Evolutionary conservation across 108 stramenopile genomes (phyloP).

Genomic region (Stephanodiscus minutulus): DNA sequence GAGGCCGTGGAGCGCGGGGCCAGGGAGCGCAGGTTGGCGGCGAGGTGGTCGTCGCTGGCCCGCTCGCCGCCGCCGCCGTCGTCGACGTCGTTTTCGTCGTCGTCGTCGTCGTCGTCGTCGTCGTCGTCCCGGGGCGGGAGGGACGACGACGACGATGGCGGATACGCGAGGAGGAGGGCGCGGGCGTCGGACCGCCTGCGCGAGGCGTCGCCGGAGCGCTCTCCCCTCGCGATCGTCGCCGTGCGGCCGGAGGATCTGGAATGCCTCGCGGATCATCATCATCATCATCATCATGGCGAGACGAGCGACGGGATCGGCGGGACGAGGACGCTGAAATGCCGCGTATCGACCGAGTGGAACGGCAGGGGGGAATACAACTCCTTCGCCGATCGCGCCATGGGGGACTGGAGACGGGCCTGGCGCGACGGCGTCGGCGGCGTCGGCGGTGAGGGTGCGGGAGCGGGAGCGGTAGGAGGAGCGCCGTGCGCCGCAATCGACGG

Average conservation of each 20-base stretch:
- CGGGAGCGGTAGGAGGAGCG: neutral
- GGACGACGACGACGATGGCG: neutral
- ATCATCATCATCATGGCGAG: conserved; percentile 17
- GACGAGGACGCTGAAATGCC: conserved; percentile 52
- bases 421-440: neutral
- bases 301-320: conserved; percentile 41
- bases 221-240: conserved; percentile 52
- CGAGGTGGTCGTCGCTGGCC: neutral
- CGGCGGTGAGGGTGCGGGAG: neutral
- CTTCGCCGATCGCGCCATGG: conserved; percentile 46
- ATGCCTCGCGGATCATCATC: conserved; percentile 29
- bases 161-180: conserved; percentile 7
- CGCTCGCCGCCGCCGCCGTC: neutral
- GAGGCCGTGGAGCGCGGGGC: conserved; percentile 53
- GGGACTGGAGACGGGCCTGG: conserved; percentile 44
- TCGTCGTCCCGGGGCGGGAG: neutral
- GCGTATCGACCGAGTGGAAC: conserved; percentile 56
- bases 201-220: conserved; percentile 29
- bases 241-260: conserved; percentile 56
- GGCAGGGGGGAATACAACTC: conserved; percentile 57
- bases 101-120: neutral
- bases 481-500: neutral
- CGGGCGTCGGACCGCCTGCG: conserved; percentile 13
- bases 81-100: neutral
- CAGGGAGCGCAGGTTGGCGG: conserved; percentile 44